These are phyloP conservation scores for Aspergillus arachidicola DNA, from an alignment of 2,329 filamentous ascomycete genomes.

Conservation along the genomic window DNA sequence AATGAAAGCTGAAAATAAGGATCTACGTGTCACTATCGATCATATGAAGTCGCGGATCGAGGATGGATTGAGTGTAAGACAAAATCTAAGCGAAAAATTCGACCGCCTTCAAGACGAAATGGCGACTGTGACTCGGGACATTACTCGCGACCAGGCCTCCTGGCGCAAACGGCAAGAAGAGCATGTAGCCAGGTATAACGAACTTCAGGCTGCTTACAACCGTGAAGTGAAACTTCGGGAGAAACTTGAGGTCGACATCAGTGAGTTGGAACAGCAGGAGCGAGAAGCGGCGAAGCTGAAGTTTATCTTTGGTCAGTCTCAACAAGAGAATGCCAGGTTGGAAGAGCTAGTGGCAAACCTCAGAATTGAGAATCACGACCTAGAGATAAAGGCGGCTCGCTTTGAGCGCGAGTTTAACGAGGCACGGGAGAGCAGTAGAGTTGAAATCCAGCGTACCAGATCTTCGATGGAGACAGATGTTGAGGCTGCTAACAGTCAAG, in stretches of 20 bases:
- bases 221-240: constrained; percentile 68
- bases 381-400: constrained; percentile 68
- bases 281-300: constrained; percentile 77
- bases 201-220: constrained; percentile 61
- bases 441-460: constrained; percentile 79
- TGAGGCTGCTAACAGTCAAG: constrained; percentile 80
- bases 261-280: constrained; percentile 68
- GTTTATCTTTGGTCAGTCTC: constrained; percentile 71
- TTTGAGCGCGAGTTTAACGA: constrained; percentile 84
- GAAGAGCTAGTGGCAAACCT: constrained; percentile 56
- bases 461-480: constrained; percentile 79
- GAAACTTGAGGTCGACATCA: constrained; percentile 62
- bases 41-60: constrained; percentile 77
- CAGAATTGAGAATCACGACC: constrained; percentile 62
- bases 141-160: constrained; percentile 78
- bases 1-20: constrained; percentile 66
- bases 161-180: constrained; percentile 70
- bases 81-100: constrained; percentile 82
- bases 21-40: constrained; percentile 72
- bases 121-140: constrained; percentile 73
- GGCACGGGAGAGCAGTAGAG: constrained; percentile 74
- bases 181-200: constrained; percentile 56
- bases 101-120: constrained; percentile 86
- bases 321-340: constrained; percentile 65
- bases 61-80: constrained; percentile 81